Base-by-base conservation (phyloP, 257 asterid species). In the Jaltomata sinuosa region DNA sequence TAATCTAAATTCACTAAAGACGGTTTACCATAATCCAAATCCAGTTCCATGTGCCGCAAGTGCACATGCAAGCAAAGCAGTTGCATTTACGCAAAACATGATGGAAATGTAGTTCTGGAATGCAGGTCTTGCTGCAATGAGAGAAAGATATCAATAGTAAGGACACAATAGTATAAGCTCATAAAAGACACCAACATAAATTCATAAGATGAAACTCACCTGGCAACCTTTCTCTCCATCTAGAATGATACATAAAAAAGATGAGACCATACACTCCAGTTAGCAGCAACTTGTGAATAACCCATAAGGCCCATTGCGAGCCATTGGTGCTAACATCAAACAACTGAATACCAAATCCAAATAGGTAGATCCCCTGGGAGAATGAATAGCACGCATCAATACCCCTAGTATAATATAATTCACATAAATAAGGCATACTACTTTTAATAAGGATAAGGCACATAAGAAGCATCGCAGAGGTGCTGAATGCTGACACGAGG, bases 181-280 rank as follows among this genome's bases (percentile, higher is more conserved):
- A 36, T 19, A 80, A 40, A 11, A 34, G 31, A n/a, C 8, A 15
- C 81, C 57, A 15, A 76, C 15, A 77, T 16, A 77, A 7, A 76
- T 12, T 25, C 81, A 27, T 16, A 10, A 27, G 22, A 11, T 27
- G 76, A 55, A 54, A 86, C 89, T 85, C 76, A 87, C 91, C 91
- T 36, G 91, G 91, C 79, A 89, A 80, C 84, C 90, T 87, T 36
- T 89, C 91, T 84, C 87, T 87, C 87, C 86, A 84, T 79, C 89
- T 89, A 81, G 90, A 85, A 31, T 86, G 88, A 53, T 87, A 89
- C 62, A 89, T 83, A 79, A 84, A 81, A 55, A 87, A 85, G 49
- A 89, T 89, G 81, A 89, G 81, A 61, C 91, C 91, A 87, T 89
- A 89, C 61, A 87, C 91, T 85, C 83, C 91, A 79, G 91, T 61